A percentile compares a stretch with the other conserved stretches of the same genome.
Evolutionary conservation across 1,284 basidiomycete genomes (phyloP).

Genomic region (Veloboletus limbatus): DNA sequence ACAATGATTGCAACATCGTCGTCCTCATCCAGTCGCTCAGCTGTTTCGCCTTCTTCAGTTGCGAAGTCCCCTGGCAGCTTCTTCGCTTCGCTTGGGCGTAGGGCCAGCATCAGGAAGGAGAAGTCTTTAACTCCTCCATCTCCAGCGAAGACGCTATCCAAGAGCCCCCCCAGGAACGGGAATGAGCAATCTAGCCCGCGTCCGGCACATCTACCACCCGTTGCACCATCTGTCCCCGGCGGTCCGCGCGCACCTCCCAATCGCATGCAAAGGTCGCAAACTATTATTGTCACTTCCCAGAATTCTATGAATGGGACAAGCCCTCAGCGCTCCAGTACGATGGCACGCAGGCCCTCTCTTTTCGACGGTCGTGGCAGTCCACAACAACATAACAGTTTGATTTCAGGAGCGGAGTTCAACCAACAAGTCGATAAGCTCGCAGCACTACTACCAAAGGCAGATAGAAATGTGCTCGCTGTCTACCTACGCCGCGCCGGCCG

Average conservation of each 20-base stretch:
- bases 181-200: slow-evolving; percentile 33
- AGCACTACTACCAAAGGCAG: slow-evolving; percentile 75
- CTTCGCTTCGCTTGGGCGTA: slow-evolving; percentile 73
- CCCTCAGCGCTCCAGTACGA: slow-evolving; percentile 42
- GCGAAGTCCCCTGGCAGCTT: slow-evolving; percentile 53
- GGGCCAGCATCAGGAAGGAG: slow-evolving; percentile 54
- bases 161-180: slow-evolving; percentile 38
- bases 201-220: slow-evolving; percentile 38
- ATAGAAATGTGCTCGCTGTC: slow-evolving; percentile 62
- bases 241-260: slow-evolving; percentile 73
- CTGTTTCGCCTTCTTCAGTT: slow-evolving; percentile 33
- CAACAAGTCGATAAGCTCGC: slow-evolving; percentile 69
- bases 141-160: slow-evolving; percentile 41
- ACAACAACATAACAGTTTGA: slow-evolving; percentile 5
- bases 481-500: slow-evolving; percentile 75
- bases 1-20: slow-evolving; percentile 36
- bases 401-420: slow-evolving; percentile 46
- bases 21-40: slow-evolving; percentile 30
- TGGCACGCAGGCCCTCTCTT: slow-evolving; percentile 52
- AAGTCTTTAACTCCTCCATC: slow-evolving; percentile 31
- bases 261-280: slow-evolving; percentile 62
- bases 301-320: slow-evolving; percentile 32
- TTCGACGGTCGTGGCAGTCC: slow-evolving; percentile 31
- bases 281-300: slow-evolving; percentile 49
- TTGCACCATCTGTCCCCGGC: slow-evolving; percentile 59